Percentiles rank a stretch among this genome's conserved stretches.
These are phyloP conservation scores for Apiotrichum gracile DNA, from an alignment of 1,284 basidiomycete species.

Conservation along the genomic window DNA sequence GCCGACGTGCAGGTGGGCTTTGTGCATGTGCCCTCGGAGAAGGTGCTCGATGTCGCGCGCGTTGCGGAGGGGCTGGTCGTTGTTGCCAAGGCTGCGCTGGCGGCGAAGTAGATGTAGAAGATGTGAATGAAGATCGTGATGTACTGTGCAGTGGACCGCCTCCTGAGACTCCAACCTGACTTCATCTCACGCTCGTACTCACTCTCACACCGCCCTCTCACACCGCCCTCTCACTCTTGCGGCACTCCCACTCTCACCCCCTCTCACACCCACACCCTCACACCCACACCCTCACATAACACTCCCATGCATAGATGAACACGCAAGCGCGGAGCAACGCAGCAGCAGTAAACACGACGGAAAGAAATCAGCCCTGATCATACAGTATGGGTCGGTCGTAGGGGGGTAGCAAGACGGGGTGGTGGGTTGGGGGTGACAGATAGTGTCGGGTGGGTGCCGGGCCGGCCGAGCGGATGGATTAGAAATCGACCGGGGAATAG, in stretches of 20 bases:
- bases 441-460: too few species aligned
- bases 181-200: background rate
- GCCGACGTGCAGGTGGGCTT: conserved; percentile 6
- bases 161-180: too few species aligned
- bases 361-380: background rate
- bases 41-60: conserved; percentile 1
- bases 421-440: background rate
- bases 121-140: too few species aligned
- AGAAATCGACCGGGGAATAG: too few species aligned
- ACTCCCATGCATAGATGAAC: conserved; percentile 3
- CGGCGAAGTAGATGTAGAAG: background rate
- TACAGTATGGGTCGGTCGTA: background rate
- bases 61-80: conserved; percentile 11
- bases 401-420: background rate
- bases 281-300: background rate
- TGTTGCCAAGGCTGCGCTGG: conserved; percentile 3
- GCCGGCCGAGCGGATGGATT: too few species aligned
- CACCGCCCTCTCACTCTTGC: too few species aligned
- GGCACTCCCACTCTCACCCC: too few species aligned
- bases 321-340: background rate
- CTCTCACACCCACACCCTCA: too few species aligned
- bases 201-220: too few species aligned
- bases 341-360: background rate
- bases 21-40: conserved; percentile 10
- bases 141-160: too few species aligned